Base-by-base conservation (phyloP, 2,329 filamentous ascomycete genomes). In the Tolypocladium endophyticum region DNA sequence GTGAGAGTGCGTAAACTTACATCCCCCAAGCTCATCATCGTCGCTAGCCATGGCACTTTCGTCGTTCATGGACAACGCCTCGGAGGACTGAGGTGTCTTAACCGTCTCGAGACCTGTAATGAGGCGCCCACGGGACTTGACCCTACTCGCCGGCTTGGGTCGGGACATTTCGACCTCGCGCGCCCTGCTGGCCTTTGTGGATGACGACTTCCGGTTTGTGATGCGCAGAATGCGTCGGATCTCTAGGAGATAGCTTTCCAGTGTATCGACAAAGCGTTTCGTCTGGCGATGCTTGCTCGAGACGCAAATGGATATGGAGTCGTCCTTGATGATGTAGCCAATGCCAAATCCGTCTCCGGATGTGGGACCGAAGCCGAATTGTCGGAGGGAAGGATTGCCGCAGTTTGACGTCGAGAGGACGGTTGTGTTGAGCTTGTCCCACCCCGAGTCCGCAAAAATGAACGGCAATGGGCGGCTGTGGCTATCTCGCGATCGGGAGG, bases 401-500 rank as follows among this genome's bases (percentile, higher is more conserved):
- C 94, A 99, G 79, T 99, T 99, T n/a, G 92, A 97, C 0, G 94
- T 97, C 8, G 90, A 96, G 45, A 99, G 79, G 64, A 97, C 90
- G 11, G 93, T 97, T 63, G 84, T 95, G 78, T 97, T 97, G 64
- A 97, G 84, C 71, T 89, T 92, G 73, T 97, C 93, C 92, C 92
- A 99, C 55, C 93, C 94, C 1, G 82, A 67, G 69, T 99, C 94
- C 55, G 87, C 86, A 72, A 97, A 99, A 60, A 99, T 81, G 7
- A 87, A 78, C 0, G 94, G 94, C 67, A 93, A 81, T 60, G 78
- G 69, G 69, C 80, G 70, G 67, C 79, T 59, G 69, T 80, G 70
- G 67, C 79, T 59, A 67, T 76, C 73, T 41, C 72, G 71, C 41
- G 77, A 77, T 60, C 80, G 76, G 52, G 81, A 79, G 64, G 76